Evolutionary conservation across 148 eudicot species (phyloP).

Genomic region (Rhododendron henanense): DNA sequence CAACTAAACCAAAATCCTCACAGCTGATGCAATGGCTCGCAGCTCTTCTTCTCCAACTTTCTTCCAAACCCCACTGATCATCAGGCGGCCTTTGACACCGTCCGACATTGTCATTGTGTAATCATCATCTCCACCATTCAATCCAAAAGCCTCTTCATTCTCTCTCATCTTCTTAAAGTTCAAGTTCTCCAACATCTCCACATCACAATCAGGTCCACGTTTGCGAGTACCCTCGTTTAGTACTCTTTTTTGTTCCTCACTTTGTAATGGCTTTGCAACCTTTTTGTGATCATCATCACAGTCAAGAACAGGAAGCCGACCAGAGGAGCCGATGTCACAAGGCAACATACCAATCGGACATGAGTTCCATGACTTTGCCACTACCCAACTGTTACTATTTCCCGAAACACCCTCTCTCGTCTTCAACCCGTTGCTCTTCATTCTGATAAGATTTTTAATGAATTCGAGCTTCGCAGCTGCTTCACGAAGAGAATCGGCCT

Average conservation of each 20-base stretch:
- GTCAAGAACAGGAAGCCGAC: conserved; percentile 60
- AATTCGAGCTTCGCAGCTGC: conserved; percentile 50
- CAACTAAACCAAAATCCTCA: conserved; percentile 39
- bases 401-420: conserved; percentile 10
- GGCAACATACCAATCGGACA: conserved; percentile 89
- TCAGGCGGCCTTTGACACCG: conserved; percentile 39
- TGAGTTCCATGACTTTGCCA: conserved; percentile 71
- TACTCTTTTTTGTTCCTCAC: conserved; percentile 18
- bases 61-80: conserved; percentile 68
- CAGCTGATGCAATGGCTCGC: conserved; percentile 46
- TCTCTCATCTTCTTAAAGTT: conserved; percentile 41
- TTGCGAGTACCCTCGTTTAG: conserved; percentile 27
- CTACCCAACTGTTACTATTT: conserved; percentile 41
- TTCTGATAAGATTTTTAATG: conserved; percentile 28
- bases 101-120: neutral
- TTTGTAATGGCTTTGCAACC: conserved; percentile 12
- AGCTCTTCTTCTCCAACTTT: conserved; percentile 52
- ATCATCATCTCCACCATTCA: conserved; percentile 17
- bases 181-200: conserved; percentile 22
- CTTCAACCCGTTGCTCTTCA: conserved; percentile 20
- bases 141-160: conserved; percentile 11
- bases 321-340: conserved; percentile 48
- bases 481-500: conserved; percentile 30
- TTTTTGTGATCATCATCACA: conserved; percentile 13
- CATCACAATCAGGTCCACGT: conserved; percentile 39